Base-by-base conservation (phyloP, 75 land plant genomes). In the Selaginella tamariscina region DNA sequence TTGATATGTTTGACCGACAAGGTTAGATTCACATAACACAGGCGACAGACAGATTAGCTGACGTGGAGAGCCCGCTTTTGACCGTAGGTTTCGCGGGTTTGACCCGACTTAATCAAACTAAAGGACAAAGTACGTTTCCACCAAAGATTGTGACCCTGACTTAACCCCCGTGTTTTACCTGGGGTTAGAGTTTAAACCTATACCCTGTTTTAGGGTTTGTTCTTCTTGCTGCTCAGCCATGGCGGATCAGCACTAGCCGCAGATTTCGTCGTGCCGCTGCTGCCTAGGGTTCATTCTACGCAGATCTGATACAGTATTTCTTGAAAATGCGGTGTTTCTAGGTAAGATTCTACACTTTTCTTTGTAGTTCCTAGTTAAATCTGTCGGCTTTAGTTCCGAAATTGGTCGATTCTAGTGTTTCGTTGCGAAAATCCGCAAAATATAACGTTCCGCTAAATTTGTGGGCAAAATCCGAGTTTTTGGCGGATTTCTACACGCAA, bases 21-120 rank as follows among this genome's bases (percentile, higher is more conserved):
- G 5, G 49, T 15, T n/a, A n/a, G n/a, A n/a, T n/a, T n/a, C n/a
- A n/a, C n/a, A n/a, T n/a, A n/a, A n/a, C n/a, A n/a, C n/a, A n/a
- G n/a, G 15, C 49, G 49, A 15, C 49, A 39, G 15, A 39, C 49
- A 39, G 5, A 39, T 39, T 39, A 39, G 49, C 49, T 39, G 49
- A 39, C 49, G 49, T 39, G 49, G n/a, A n/a, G n/a, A n/a, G n/a
- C n/a, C 49, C 49, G 49, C 49, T 39, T 39, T 39, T 39, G 49
- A 39, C 49, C 49, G 49, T 39, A 39, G 49, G 49, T 39, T 39
- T 15, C 49, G 49, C 11, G 49, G 49, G 11, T 39, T 39, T 39
- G 49, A 39, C 49, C 49, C 15, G 49, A 39, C 49, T 39, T 39
- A 39, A 15, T 15, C 11, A n/a, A n/a, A n/a, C n/a, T n/a, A n/a